Conservation (phyloP, 2,329 filamentous ascomycete genomes). For the Aspergillus floridensis region DNA sequence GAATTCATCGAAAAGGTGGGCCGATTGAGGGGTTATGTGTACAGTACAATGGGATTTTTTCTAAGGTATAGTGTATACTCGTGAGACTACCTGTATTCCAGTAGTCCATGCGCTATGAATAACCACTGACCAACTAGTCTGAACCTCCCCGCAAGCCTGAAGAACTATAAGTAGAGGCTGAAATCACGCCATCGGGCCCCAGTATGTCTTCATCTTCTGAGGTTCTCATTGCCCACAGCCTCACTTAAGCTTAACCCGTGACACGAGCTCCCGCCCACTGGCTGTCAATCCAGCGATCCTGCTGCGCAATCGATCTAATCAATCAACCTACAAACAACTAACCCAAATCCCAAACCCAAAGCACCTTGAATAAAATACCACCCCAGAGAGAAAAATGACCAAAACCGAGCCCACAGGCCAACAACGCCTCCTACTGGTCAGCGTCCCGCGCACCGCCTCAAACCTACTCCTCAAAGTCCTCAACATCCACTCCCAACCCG, state of each 20-base stretch:
- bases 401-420: background rate
- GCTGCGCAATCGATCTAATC: background rate
- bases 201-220: background rate
- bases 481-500: slow-evolving; percentile 28
- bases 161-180: too few species aligned
- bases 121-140: too few species aligned
- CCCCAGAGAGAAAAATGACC: background rate
- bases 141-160: too few species aligned
- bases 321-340: too few species aligned
- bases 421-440: slow-evolving; percentile 23
- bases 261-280: too few species aligned
- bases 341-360: background rate
- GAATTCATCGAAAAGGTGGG: background rate
- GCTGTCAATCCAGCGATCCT: background rate
- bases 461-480: slow-evolving; percentile 34
- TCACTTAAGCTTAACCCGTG: background rate
- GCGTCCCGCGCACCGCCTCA: slow-evolving; percentile 33
- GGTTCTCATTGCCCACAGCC: background rate
- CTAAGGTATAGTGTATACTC: background rate
- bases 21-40: too few species aligned
- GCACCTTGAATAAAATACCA: background rate
- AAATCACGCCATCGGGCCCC: background rate
- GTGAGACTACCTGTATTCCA: background rate
- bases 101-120: too few species aligned
- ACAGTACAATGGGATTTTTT: too few species aligned